Conservation (phyloP, 2,329 filamentous ascomycete genomes). For the Microdochium paspali region DNA sequence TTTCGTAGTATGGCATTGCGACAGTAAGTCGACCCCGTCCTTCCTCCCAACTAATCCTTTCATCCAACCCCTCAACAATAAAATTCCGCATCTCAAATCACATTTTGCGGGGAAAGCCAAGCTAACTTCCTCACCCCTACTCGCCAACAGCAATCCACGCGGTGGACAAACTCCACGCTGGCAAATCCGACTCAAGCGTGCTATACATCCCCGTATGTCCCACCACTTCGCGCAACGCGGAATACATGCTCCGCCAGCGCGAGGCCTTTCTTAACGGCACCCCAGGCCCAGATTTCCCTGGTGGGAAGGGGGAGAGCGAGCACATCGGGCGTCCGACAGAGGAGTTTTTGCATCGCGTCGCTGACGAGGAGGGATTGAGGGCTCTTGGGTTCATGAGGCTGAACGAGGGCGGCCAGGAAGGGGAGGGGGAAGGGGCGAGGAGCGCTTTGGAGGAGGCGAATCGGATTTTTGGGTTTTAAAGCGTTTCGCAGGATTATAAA, state of each 20-base stretch:
- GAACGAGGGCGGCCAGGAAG: constrained; percentile 4
- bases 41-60: constrained; percentile 14
- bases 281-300: constrained; percentile 62
- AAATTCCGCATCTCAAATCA: no score
- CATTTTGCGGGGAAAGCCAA: no score
- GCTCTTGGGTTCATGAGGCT: constrained; percentile 37
- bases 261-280: constrained; percentile 60
- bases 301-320: constrained; percentile 55
- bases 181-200: constrained; percentile 67
- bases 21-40: constrained; percentile 33
- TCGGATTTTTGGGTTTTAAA: constrained; percentile 29
- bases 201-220: constrained; percentile 86
- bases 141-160: constrained; percentile 53
- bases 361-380: constrained; percentile 23
- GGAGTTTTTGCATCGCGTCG: constrained; percentile 22
- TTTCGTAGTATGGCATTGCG: constrained; percentile 79
- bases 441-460: constrained; percentile 31
- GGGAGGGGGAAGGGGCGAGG: constrained; percentile 23
- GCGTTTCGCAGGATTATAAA: no score
- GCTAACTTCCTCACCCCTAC: constrained; percentile 1
- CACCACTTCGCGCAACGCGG: constrained; percentile 63
- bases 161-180: constrained; percentile 70
- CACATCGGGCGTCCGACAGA: constrained; percentile 38
- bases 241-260: constrained; percentile 62
- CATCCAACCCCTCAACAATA: no score